Base-by-base conservation (phyloP, 768 basidiomycete genomes). In the Coprinopsis strossmayeri region DNA sequence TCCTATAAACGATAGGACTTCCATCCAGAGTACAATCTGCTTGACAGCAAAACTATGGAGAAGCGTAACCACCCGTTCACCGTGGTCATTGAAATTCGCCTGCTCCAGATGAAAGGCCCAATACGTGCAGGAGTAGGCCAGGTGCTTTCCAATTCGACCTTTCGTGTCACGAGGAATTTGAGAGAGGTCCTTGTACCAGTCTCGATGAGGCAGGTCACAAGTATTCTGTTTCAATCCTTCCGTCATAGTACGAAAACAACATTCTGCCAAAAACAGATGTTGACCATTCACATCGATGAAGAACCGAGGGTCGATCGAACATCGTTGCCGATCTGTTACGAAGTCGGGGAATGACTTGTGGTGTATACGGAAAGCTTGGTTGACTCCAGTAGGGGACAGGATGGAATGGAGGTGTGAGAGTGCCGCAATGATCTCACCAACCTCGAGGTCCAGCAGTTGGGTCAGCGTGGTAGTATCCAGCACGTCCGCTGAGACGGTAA, bases 341-440 rank as follows among this genome's bases (percentile, higher is more conserved):
- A 46, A 46, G 32, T 46, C 45, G 18, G 45, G 28, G 45, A 46
- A 46, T 17, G 45, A 46, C 45, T 46, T 46, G 27, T 46, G 45
- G 30, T 46, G 45, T 3, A 34, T 15, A 32, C 30, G 30, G 20
- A 46, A 46, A 21, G 21, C 28, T 13, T 46, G 13, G 20, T 34
- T 5, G 5, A 9, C 18, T 10, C 34, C 18, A 11, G 18, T 34
- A 3, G 45, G 45, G 20, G 45, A 23, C 9, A 46, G n/a, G 17
- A 46, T 17, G 11, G 45, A 46, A 32, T 46, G 30, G 15, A 46
- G 18, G 23, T 46, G 26, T 11, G 26, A 10, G 9, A 46, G 28
- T 5, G 45, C 24, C 17, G 28, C 10, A 15, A 46, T 20, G 28
- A 32, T 46, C 18, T 34, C 15, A 34, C 17, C 15, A 4, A 34